Conservation (phyloP, 352 stramenopile genomes). For the Pythium aristosporum region DNA sequence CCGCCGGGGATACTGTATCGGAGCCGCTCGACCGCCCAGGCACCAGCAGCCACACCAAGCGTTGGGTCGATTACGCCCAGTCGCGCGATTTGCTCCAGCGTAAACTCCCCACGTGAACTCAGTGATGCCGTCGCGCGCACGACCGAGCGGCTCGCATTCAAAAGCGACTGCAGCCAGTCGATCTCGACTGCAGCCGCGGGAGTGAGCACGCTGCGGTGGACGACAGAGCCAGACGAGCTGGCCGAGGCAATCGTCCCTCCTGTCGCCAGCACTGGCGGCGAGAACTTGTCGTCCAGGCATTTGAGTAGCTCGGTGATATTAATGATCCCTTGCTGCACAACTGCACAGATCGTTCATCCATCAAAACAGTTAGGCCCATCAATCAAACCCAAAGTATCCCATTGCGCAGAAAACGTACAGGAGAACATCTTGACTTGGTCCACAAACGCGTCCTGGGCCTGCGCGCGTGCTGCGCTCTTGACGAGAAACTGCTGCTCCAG, state of each 20-base stretch:
- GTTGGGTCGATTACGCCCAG: conserved; percentile 36
- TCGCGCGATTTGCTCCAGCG: conserved; percentile 29
- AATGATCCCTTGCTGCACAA: conserved; percentile 53
- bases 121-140: conserved; percentile 12
- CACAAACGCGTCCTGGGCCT: conserved; percentile 40
- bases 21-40: conserved; percentile 1
- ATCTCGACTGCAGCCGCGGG: conserved; percentile 5
- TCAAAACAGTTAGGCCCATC: not conserved
- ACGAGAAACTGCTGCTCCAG: conserved; percentile 44
- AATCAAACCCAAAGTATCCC: not conserved
- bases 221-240: not conserved
- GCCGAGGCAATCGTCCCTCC: not conserved
- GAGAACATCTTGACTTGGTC: conserved; percentile 50
- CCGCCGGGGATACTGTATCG: conserved; percentile 1
- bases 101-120: conserved; percentile 23
- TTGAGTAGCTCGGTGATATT: conserved; percentile 57
- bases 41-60: conserved; percentile 6
- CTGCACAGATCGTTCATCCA: conserved; percentile 16
- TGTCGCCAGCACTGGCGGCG: conserved; percentile 5
- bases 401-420: conserved; percentile 28
- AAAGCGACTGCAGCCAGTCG: conserved; percentile 13
- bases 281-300: conserved; percentile 43
- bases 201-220: conserved; percentile 7
- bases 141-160: conserved; percentile 3
- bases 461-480: conserved; percentile 37